A percentile compares a stretch with the other conserved stretches of the same genome.
Evolutionary conservation across 345 rosid species (phyloP).

Genomic region (Melastoma malabathricum): DNA sequence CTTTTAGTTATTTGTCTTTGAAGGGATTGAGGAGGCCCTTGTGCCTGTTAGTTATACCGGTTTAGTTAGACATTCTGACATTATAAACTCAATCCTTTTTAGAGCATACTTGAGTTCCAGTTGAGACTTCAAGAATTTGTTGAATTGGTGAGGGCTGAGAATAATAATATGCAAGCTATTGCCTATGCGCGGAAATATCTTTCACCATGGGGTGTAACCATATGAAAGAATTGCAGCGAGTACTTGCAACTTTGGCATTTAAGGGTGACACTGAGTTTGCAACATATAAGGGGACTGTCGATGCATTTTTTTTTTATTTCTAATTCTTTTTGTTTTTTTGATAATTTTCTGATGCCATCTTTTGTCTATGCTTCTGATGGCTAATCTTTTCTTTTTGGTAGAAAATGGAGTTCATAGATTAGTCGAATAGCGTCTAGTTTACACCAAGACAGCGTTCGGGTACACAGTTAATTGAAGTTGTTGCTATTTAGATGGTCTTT

Average conservation of each 20-base stretch:
- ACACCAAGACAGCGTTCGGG: too few species aligned
- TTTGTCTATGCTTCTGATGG: neutral
- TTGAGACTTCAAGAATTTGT: slow-evolving; percentile 91
- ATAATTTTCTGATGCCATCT: too few species aligned
- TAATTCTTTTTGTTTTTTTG: neutral
- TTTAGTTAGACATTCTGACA: too few species aligned
- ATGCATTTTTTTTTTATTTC: neutral
- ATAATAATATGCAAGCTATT: slow-evolving; percentile 56
- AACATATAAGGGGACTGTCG: slow-evolving; percentile 52
- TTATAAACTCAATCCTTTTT: slow-evolving; percentile 7
- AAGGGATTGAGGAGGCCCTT: too few species aligned
- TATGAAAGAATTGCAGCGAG: slow-evolving; percentile 75
- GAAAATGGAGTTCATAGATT: too few species aligned
- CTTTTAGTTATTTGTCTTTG: neutral
- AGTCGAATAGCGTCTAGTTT: too few species aligned
- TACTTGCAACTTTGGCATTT: slow-evolving; percentile 78
- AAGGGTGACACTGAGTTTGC: slow-evolving; percentile 64
- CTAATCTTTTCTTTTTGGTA: too few species aligned
- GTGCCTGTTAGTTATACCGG: too few species aligned
- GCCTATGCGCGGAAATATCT: slow-evolving; percentile 71
- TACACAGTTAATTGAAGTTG: too few species aligned
- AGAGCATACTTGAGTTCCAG: slow-evolving; percentile 93
- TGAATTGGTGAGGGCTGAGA: slow-evolving; percentile 75
- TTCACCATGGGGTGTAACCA: slow-evolving; percentile 82
- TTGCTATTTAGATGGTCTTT: too few species aligned